phyloP scores from a whole-genome alignment of 805 yeast genomes.

The Candida ponderosae region DNA sequence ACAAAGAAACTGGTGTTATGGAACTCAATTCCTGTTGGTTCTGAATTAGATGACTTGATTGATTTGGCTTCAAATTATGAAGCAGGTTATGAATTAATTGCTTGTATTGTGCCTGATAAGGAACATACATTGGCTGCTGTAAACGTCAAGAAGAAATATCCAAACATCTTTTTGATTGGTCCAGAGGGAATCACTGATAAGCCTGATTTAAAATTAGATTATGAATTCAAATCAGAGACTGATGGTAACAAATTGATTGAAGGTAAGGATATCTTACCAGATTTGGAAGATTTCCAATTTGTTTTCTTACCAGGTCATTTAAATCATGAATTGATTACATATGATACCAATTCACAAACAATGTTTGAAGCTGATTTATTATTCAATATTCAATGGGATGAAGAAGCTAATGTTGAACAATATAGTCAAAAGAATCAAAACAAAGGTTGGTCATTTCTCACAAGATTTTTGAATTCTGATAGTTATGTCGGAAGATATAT shows the following conservation, averaged over 20 bases:
- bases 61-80: constrained; percentile 25
- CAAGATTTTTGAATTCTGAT: constrained; percentile 34
- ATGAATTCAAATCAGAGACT: constrained; percentile 23
- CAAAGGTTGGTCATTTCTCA: constrained; percentile 33
- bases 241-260: constrained; percentile 28
- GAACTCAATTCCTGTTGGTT: constrained; percentile 51
- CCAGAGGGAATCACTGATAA: constrained; percentile 31
- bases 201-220: constrained; percentile 30
- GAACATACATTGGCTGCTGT: constrained; percentile 61
- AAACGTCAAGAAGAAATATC: constrained; percentile 41
- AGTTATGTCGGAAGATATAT: constrained; percentile 27
- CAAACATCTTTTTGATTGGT: constrained; percentile 46
- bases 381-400: constrained; percentile 45
- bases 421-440: constrained; percentile 33
- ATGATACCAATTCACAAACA: constrained; percentile 37
- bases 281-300: constrained; percentile 43
- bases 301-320: constrained; percentile 47
- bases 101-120: constrained; percentile 52
- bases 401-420: constrained; percentile 43
- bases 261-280: constrained; percentile 26
- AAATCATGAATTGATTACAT: constrained; percentile 53
- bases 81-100: constrained; percentile 31
- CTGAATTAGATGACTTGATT: constrained; percentile 33
- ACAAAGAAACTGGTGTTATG: constrained; percentile 37
- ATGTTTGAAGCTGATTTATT: constrained; percentile 54